Conservation (phyloP, 306 rosid genomes). For the Mimosa pudica region DNA sequence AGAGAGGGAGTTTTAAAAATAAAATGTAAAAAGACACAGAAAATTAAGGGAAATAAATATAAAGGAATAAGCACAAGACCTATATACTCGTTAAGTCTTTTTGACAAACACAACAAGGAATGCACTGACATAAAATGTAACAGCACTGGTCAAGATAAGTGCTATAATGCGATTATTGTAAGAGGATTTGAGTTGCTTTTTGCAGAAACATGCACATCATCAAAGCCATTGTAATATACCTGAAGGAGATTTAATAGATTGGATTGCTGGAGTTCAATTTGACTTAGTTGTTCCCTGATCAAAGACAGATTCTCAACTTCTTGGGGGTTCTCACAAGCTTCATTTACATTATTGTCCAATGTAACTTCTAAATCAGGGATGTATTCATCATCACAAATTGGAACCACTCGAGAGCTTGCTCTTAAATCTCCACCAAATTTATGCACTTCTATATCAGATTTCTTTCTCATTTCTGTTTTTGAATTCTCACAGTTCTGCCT, state of each 20-base stretch:
- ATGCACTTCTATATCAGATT: slow-evolving; percentile 50
- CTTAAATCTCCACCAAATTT: slow-evolving; percentile 50
- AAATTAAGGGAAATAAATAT: background rate
- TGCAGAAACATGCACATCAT: slow-evolving; percentile 11
- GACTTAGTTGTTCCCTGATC: slow-evolving; percentile 85
- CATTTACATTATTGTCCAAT: slow-evolving; percentile 45
- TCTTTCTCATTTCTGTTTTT: slow-evolving; percentile 48
- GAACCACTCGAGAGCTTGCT: slow-evolving; percentile 64
- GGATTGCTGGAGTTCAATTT: slow-evolving; percentile 95
- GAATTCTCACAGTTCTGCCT: slow-evolving; percentile 39
- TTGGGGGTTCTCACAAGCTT: slow-evolving; percentile 59
- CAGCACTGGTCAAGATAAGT: slow-evolving; percentile 22
- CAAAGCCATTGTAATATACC: slow-evolving; percentile 48
- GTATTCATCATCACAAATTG: slow-evolving; percentile 50
- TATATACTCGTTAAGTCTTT: background rate
- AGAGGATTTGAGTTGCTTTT: background rate
- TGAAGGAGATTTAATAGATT: slow-evolving; percentile 77
- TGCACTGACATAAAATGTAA: slow-evolving; percentile 2
- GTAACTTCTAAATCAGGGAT: slow-evolving; percentile 33
- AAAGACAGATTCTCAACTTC: slow-evolving; percentile 74
- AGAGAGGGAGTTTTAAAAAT: background rate
- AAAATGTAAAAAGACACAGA: background rate
- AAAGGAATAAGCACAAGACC: background rate
- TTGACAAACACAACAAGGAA: background rate
- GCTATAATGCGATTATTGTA: background rate